A percentile compares a stretch with the other conserved stretches of the same genome.
phyloP scores from a whole-genome alignment of 2,329 filamentous ascomycete genomes.

The Sordariomycetes sp. region DNA sequence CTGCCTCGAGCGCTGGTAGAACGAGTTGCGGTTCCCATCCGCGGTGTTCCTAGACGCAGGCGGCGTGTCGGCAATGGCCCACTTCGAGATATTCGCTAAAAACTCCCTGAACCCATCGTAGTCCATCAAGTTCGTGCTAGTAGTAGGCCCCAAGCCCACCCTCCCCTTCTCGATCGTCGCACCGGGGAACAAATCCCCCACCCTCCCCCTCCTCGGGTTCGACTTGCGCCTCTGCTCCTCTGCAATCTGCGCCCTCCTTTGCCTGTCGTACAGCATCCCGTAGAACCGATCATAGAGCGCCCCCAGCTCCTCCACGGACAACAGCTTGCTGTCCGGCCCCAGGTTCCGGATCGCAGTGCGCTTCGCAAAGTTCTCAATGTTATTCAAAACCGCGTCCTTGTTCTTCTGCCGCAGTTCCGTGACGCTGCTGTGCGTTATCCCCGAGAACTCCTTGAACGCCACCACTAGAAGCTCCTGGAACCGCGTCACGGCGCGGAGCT shows the following conservation, averaged over 20 bases:
- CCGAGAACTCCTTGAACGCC: conserved; percentile 94
- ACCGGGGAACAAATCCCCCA: conserved; percentile 23
- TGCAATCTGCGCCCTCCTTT: conserved; percentile 67
- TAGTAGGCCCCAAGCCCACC: conserved; percentile 78
- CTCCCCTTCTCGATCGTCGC: conserved; percentile 62
- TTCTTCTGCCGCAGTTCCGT: conserved; percentile 82
- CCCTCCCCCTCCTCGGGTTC: conserved; percentile 43
- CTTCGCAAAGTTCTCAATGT: conserved; percentile 95
- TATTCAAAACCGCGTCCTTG: conserved; percentile 86
- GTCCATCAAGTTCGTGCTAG: conserved; percentile 89
- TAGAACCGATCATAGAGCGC: conserved; percentile 93
- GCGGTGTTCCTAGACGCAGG: conserved; percentile 36
- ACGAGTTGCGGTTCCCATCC: conserved; percentile 41
- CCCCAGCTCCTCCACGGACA: conserved; percentile 74
- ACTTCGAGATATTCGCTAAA: conserved; percentile 75
- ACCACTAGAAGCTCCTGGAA: conserved; percentile 99
- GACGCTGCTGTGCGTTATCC: conserved; percentile 86
- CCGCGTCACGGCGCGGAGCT: conserved; percentile 81
- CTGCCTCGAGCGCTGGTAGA: conserved; percentile 37
- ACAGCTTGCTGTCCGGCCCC: conserved; percentile 85
- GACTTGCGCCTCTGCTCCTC: conserved; percentile 61
- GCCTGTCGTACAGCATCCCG: conserved; percentile 76
- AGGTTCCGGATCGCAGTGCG: conserved; percentile 91
- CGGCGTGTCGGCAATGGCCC: conserved; percentile 84
- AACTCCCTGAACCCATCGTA: conserved; percentile 95